Conservation (phyloP, 2,329 filamentous ascomycete genomes). For the Fusarium torreyae region DNA sequence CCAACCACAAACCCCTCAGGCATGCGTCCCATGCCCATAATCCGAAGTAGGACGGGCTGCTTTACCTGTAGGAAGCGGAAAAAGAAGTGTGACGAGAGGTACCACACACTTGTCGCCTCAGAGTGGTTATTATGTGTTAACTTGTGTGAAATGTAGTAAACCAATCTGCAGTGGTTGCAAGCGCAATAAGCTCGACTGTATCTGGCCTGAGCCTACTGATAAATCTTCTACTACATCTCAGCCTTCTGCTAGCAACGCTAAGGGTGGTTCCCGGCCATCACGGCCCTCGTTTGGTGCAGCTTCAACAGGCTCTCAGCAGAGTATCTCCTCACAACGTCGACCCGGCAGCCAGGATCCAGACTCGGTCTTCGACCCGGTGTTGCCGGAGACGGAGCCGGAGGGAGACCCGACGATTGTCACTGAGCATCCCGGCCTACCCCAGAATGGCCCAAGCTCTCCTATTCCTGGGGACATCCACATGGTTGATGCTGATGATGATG, state of each 20-base stretch:
- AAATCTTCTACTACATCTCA: slow-evolving; percentile 30
- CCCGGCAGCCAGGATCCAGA: slow-evolving; percentile 24
- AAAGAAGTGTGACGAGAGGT: slow-evolving; percentile 67
- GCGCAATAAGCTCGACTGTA: slow-evolving; percentile 67
- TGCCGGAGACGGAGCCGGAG: slow-evolving; percentile 33
- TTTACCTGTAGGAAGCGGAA: slow-evolving; percentile 67
- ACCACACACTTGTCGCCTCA: not conserved
- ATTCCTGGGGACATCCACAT: slow-evolving; percentile 45
- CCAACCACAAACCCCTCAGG: slow-evolving; percentile 22
- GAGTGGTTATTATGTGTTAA: not conserved
- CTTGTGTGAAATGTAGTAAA: slow-evolving; percentile 52
- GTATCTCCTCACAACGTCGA: slow-evolving; percentile 20
- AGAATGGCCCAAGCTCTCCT: slow-evolving; percentile 38
- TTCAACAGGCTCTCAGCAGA: slow-evolving; percentile 27
- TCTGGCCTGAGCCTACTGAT: slow-evolving; percentile 58
- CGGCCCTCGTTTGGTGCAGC: slow-evolving; percentile 36
- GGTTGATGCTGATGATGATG: slow-evolving; percentile 44
- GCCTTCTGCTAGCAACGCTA: slow-evolving; percentile 23
- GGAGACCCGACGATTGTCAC: slow-evolving; percentile 24
- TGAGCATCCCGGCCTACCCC: slow-evolving; percentile 17
- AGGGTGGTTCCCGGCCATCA: slow-evolving; percentile 16
- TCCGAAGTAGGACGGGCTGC: slow-evolving; percentile 60
- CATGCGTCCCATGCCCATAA: slow-evolving; percentile 55
- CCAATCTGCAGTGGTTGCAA: slow-evolving; percentile 69
- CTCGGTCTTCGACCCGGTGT: slow-evolving; percentile 33